These are phyloP conservation scores for Apiotrichum porosum DNA, from an alignment of 1,284 basidiomycete species.

Conservation along the genomic window DNA sequence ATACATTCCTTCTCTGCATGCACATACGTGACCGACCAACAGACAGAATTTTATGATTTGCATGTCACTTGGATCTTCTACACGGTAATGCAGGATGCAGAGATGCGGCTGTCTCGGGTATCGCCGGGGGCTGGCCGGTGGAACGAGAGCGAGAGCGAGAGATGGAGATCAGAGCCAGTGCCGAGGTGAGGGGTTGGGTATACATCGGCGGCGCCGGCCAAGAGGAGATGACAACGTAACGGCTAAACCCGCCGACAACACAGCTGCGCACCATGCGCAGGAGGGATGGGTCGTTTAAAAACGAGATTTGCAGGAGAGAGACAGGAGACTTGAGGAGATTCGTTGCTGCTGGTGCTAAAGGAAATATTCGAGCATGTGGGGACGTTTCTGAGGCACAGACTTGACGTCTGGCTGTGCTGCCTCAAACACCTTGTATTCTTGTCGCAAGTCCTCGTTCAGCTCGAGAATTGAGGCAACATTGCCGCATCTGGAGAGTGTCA, in stretches of 20 bases:
- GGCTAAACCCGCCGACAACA: no score
- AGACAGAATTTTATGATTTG: neutral
- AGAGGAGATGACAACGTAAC: no score
- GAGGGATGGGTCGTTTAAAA: no score
- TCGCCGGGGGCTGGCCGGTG: no score
- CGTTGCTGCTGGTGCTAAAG: slow-evolving; percentile 14
- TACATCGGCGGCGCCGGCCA: no score
- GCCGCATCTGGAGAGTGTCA: slow-evolving; percentile 61
- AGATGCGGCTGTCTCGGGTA: slow-evolving; percentile 4
- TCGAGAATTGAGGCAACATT: slow-evolving; percentile 91
- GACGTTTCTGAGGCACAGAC: slow-evolving; percentile 79
- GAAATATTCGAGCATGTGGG: slow-evolving; percentile 51
- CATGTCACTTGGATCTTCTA: slow-evolving; percentile 2
- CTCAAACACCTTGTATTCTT: slow-evolving; percentile 78
- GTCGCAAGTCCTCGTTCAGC: slow-evolving; percentile 80
- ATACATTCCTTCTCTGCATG: neutral
- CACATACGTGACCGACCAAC: no score
- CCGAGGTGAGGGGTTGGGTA: no score
- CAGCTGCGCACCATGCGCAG: no score
- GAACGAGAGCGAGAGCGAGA: no score
- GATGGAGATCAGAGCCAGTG: no score
- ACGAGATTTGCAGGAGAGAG: no score
- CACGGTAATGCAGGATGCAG: slow-evolving; percentile 2
- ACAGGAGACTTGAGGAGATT: neutral
- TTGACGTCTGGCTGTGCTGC: slow-evolving; percentile 64